Base-by-base conservation (phyloP, 177 flowering plant species). In the Vitis hybrid region DNA sequence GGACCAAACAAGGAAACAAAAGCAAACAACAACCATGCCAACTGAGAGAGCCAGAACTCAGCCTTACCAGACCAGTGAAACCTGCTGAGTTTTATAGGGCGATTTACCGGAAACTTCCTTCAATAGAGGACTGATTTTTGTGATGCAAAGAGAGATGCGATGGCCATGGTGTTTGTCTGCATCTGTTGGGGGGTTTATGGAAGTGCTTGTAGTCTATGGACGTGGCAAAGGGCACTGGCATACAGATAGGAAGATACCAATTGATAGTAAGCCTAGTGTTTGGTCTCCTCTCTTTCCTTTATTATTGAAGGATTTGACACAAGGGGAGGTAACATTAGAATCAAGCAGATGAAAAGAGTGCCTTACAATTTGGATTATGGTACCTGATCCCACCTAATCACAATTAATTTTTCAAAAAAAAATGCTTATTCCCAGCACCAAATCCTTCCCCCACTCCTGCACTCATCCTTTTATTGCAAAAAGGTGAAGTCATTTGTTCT, bases 371-470 rank as follows among this genome's bases (percentile, higher is more conserved):
- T 69, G 48, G 61, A 68, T 76, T 58, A 66, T 48, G 65, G 76
- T 58, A 72, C 76, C 73, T 66, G 76, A 66, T 77, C 79, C 79
- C 73, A 61, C 67, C 50, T 60, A 76, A 68, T 60, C 65, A 13
- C 57, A 63, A 65, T 64, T 65, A 63, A 18, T 7, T 50, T 34
- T 15, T 12, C 19, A 2, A 48, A 65, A 50, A 48, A 45, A 57
- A 67, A 68, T 65, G 64, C 79, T 72, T 76, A 72, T 76, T 72
- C 75, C 63, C 9, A 68, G 74, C 80, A 73, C 77, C 69, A 70
- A 73, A 67, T 71, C 76, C 51, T 55, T 57, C 26, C 51, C 50
- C 68, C 69, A 64, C 66, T 63, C 68, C 54, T 48, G 14, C 68
- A 3, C 55, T 51, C 63, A 1, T 19, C 19, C 13, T 29, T 22